phyloP scores from a whole-genome alignment of 108 stramenopile species.

The Cyclostephanos tholiformis region DNA sequence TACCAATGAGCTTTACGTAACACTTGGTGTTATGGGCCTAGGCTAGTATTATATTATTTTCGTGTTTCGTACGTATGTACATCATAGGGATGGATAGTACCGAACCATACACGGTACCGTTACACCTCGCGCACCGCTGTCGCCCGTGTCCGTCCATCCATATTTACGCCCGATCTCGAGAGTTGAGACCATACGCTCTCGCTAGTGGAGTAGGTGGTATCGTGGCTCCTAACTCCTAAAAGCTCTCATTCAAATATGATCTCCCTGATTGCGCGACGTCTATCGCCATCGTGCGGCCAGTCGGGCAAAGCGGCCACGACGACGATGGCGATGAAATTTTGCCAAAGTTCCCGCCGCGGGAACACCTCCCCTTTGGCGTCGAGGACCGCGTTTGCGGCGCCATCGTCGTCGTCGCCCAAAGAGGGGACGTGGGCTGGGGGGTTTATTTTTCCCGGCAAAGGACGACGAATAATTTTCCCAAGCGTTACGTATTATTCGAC shows the following conservation, averaged over 20 bases:
- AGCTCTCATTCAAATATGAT: constrained; percentile 22
- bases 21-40: no score
- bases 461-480: not conserved
- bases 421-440: not conserved
- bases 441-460: not conserved
- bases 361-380: not conserved
- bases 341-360: not conserved
- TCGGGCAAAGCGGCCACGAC: constrained; percentile 11
- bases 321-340: not conserved
- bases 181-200: no score
- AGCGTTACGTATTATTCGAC: not conserved
- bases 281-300: constrained; percentile 11
- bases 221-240: no score
- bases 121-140: no score
- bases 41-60: no score
- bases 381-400: not conserved
- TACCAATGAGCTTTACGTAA: no score
- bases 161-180: no score
- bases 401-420: not conserved
- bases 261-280: constrained; percentile 12
- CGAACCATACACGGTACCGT: no score
- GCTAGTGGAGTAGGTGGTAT: no score
- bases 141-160: no score
- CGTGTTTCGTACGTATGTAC: no score
- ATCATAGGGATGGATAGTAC: no score